Evolutionary conservation across 2,329 filamentous ascomycete species (phyloP), one percentile per base, ranked within the genome.

Genomic region (Cladosporium sp.): DNA sequence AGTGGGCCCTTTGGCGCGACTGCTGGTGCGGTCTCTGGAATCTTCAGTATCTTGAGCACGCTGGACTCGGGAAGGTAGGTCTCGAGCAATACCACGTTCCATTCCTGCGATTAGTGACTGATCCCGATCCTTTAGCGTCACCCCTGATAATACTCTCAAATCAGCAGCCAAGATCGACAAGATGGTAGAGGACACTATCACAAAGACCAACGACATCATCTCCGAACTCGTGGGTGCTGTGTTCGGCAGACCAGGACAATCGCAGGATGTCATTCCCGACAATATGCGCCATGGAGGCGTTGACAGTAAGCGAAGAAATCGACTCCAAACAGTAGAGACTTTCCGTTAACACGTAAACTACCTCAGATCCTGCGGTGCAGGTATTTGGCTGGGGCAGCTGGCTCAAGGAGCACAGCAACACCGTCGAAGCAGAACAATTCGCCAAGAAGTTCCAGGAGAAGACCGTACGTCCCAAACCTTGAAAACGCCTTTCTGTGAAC

Each of bases 341-440:
- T 16, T n/a, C 14, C 16, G 21, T 12, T 52, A 14, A 26, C 12
- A 52, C 16, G 8, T 23, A 23, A 6, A 23, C 49, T 49, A n/a
- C 31, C 18, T 16, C 35, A 61, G 58, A 62, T 8, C 57, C 57
- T 44, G 57, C 57, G 12, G 37, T 46, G 26, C 18, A 10, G 3
- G 57, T 60, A 14, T 29, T 60, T 18, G 57, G 57, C 57, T 60
- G 57, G 57, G 57, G 57, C 37, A 40, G 44, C 18, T 60, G 57
- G 57, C 35, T 60, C 11, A 60, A 29, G 21, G 57, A 60, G 18
- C 23, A 60, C 31, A 37, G 53, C 53, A 57, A 23, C 28, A 57
- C 53, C 57, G 37, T 29, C 26, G 57, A 21, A 16, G 35, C 57
- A 28, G 29, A 57, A n/a, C 16, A 35, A 6, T 37, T 57, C 53